Evolutionary conservation across 768 basidiomycete species (phyloP), one percentile per base, ranked within the genome.

Genomic region (Rubroboletus satanas): DNA sequence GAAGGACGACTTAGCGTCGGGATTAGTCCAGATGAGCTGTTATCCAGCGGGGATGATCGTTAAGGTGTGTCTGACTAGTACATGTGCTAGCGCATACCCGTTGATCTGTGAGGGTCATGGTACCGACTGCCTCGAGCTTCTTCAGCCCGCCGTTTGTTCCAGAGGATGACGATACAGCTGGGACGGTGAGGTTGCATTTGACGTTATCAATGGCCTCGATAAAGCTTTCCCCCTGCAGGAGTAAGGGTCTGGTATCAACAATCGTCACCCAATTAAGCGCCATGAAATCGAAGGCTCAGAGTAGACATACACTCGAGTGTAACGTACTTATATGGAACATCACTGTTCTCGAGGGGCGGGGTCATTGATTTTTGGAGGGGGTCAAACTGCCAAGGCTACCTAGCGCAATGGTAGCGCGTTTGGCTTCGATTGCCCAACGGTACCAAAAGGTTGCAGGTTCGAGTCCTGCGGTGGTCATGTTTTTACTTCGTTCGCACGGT

Each of bases 361-460:
- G 17, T 11, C 8, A 54, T 55, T 36, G 11, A 26, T 31, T 26
- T 44, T 55, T 1, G 8, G n/a, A 11, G 17, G 26, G 23, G 1
- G 9, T 10, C 11, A 0, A 0, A 0, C n/a, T 2, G 15, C 12
- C 21, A 55, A 18, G 29, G 83, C 81, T 84, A 82, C 85, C 85
- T 90, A 76, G 87, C 88, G 85, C 88, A 89, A 90, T 89, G 88
- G 88, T 88, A 90, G 88, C 88, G 88, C 88, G 87, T 90, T 88
- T 89, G 87, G 87, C 87, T 90, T 90, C 88, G 87, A 88, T 81
- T 64, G 84, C 83, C 77, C 60, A 73, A 75, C 72, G 83, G 76
- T 60, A 90, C 88, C 88, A 89, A 88, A 87, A 90, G 89, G 88
- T 85, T 90, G 88, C 88, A 90, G 88, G 89, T 90, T 90, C 88